Evolutionary conservation across 1,284 basidiomycete genomes (phyloP).

Genomic region (Thecaphora thlaspeos): DNA sequence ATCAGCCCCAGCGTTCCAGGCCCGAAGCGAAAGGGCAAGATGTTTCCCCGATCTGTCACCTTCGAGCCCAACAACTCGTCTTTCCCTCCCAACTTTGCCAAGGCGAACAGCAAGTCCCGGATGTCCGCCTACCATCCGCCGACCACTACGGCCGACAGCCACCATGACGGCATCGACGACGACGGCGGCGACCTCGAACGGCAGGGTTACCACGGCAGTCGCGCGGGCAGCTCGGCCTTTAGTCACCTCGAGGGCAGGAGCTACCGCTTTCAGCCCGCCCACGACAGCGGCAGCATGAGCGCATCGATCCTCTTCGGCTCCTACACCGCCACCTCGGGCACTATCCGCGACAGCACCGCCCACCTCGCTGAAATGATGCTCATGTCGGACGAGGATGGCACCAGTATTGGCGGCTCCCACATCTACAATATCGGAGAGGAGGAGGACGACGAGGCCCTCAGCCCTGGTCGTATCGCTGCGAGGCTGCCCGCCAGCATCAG

Average conservation of each 20-base stretch:
- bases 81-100: constrained; percentile 22
- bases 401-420: constrained; percentile 16
- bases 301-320: constrained; percentile 30
- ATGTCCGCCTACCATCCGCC: constrained; percentile 23
- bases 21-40: constrained; percentile 13
- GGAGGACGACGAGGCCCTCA: constrained; percentile 5
- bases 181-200: constrained; percentile 32
- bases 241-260: constrained; percentile 51
- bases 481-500: constrained; percentile 5
- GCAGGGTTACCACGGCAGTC: constrained; percentile 17
- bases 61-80: constrained; percentile 31
- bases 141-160: constrained; percentile 1
- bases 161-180: constrained; percentile 17
- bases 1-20: constrained; percentile 7
- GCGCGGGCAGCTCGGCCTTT: constrained; percentile 26
- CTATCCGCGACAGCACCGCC: constrained; percentile 51
- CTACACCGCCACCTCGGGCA: constrained; percentile 49
- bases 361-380: constrained; percentile 52
- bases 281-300: constrained; percentile 15
- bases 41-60: constrained; percentile 26
- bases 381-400: constrained; percentile 36
- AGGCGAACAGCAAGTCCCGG: constrained; percentile 7
- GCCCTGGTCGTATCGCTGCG: not conserved
- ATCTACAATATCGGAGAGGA: constrained; percentile 36
- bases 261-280: constrained; percentile 33